Conservation (phyloP, 2,329 filamentous ascomycete species). For the Xylariaceae sp. region DNA sequence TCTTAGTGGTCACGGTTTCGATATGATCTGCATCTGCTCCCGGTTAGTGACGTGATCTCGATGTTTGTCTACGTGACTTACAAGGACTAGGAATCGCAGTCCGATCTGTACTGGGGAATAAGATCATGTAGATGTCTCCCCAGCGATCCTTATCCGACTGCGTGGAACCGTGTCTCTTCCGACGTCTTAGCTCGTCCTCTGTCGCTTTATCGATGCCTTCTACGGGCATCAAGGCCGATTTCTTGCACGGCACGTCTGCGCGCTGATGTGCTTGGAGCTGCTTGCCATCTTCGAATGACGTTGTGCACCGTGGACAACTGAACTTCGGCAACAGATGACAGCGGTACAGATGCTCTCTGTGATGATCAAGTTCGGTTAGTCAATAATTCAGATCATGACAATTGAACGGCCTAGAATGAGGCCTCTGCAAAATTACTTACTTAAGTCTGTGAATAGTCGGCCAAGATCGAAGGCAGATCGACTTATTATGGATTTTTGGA, state of each 20-base stretch:
- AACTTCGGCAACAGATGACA: constrained; percentile 26
- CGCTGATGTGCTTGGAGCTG: constrained; percentile 26
- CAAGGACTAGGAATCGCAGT: constrained; percentile 29
- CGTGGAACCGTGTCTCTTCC: constrained; percentile 23
- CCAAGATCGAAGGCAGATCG: constrained; percentile 25
- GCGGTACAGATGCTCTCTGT: constrained; percentile 29
- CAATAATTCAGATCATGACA: constrained; percentile 7
- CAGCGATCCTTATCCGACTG: constrained; percentile 28
- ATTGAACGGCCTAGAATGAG: background rate
- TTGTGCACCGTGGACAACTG: constrained; percentile 25
- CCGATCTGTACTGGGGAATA: constrained; percentile 27
- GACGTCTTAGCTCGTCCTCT: constrained; percentile 25
- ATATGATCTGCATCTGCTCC: constrained; percentile 23
- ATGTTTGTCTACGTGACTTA: constrained; percentile 12
- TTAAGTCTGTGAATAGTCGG: constrained; percentile 28
- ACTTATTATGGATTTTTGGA: constrained; percentile 24
- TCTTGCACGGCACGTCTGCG: constrained; percentile 27
- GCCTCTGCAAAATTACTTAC: constrained; percentile 17
- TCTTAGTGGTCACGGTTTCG: constrained; percentile 18
- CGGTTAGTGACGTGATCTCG: background rate
- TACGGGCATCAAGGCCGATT: constrained; percentile 16
- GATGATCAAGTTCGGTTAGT: no score
- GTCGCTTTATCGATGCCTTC: constrained; percentile 28
- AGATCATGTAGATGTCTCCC: constrained; percentile 29
- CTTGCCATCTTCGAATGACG: constrained; percentile 21